Base-by-base conservation (phyloP, 2,329 filamentous ascomycete species). In the Pseudogymnoascus sp. region DNA sequence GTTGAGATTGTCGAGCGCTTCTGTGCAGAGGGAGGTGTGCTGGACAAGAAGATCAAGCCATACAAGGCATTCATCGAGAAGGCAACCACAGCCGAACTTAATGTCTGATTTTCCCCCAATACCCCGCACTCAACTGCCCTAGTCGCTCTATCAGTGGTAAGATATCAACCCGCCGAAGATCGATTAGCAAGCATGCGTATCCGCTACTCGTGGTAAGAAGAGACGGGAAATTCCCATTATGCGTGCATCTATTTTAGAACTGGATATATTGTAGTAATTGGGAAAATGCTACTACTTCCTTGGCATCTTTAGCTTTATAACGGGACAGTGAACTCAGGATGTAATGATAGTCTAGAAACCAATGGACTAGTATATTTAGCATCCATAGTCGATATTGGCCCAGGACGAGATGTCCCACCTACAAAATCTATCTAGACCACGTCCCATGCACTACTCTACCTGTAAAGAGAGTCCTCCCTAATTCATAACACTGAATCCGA, bases 1-100 rank as follows among this genome's bases (percentile, higher is more conserved):
- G 77, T 79, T 21, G 75, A 86, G 74, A 77, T 82, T 71, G 80
- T 86, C 19, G 76, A 76, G 66, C 78, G 76, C 66, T 86, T 84
- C 63, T 73, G 72, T 61, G 71, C 69, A 70, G 76, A 78, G 64
- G 74, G 76, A 61, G 79, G 76, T 44, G 79, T 81, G 66, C 78
- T 83, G 10, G 74, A 76, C 61, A 73, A 76, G 62, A 78, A 79
- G 19, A 68, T 83, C 62, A 74, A 72, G 71, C 76, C 77, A 16
- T 84, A 82, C 69, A 74, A 74, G 67, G 68, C 73, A 59, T 67
- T 66, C 33, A 73, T 74, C 47, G 63, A 67, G 8, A 62, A 38
- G 16, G 68, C 66, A 60, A 65, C 67, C 37, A 64, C 35, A 7
- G 69, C 70, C 37, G 68, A 71, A 37, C 63, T 71, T 19, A 67